Evolutionary conservation across 257 asterid species (phyloP).

Genomic region (Gardenia jasminoides): DNA sequence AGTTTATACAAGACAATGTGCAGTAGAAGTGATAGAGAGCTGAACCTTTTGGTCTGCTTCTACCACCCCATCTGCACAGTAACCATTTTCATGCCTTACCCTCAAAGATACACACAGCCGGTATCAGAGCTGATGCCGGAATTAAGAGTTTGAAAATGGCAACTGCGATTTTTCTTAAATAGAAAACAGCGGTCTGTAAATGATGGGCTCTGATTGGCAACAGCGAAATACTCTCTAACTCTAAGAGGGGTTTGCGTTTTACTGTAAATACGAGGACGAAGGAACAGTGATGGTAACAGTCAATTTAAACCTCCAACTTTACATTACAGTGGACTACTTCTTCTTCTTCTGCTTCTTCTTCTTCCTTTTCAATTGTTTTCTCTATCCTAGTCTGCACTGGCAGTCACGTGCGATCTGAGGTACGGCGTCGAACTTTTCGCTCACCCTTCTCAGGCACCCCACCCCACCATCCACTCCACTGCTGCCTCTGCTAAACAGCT

Average conservation of each 20-base stretch:
- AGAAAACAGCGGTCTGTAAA: neutral
- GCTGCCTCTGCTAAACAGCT: slow-evolving; percentile 14
- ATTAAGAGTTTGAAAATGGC: neutral
- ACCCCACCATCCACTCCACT: slow-evolving; percentile 19
- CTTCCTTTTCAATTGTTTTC: neutral
- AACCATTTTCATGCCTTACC: too few relatives aligned
- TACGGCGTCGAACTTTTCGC: slow-evolving; percentile 30
- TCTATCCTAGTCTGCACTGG: neutral
- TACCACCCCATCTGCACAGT: too few relatives aligned
- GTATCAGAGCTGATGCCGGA: too few relatives aligned
- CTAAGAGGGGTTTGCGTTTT: slow-evolving; percentile 7
- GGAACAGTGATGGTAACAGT: slow-evolving; percentile 20
- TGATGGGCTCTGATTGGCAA: neutral
- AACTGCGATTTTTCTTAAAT: neutral
- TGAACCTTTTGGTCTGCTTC: too few relatives aligned
- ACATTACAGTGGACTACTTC: neutral
- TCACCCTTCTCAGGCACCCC: slow-evolving; percentile 8
- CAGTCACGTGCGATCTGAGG: slow-evolving; percentile 62
- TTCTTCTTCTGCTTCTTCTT: too few relatives aligned
- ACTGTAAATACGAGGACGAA: slow-evolving; percentile 37
- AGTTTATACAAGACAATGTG: too few relatives aligned
- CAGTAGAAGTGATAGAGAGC: too few relatives aligned
- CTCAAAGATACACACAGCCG: too few relatives aligned
- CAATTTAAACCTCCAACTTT: neutral
- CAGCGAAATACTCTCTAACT: neutral